Evolutionary conservation across 805 yeast species (phyloP).

Genomic region (Myxozyma mucilagina): DNA sequence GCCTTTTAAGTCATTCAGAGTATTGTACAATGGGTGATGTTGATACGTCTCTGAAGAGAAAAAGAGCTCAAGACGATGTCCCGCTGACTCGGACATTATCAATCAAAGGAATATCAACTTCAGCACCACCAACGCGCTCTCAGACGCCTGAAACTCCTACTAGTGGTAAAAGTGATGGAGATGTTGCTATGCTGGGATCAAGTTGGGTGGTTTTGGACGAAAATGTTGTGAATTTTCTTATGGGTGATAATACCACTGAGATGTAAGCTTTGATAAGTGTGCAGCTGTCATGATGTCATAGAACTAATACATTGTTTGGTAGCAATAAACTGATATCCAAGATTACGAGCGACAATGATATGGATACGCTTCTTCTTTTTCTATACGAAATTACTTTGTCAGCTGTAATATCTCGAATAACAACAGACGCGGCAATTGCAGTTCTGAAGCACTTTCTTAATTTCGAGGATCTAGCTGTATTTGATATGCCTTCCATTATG

Average conservation of each 20-base stretch:
- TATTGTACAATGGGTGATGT: neutral
- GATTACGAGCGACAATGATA: neutral
- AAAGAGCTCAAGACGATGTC: constrained; percentile 11
- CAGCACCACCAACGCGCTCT: neutral
- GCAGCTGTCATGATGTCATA: neutral
- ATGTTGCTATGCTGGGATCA: neutral
- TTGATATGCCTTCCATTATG: constrained; percentile 13
- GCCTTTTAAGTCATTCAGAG: too few relatives aligned
- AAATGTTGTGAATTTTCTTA: neutral
- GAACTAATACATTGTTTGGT: neutral
- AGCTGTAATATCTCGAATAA: constrained; percentile 9
- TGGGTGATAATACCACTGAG: neutral
- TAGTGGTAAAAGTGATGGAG: neutral
- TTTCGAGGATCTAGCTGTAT: neutral
- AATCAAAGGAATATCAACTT: neutral
- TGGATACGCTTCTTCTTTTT: constrained; percentile 1
- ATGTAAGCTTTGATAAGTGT: neutral
- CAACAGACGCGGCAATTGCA: neutral
- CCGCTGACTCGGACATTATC: neutral
- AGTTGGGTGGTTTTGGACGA: constrained; percentile 16
- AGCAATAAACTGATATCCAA: neutral
- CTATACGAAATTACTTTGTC: constrained; percentile 18
- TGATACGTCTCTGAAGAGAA: constrained; percentile 8
- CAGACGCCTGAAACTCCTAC: neutral
- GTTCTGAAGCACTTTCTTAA: constrained; percentile 4